Evolutionary conservation across 73 alveolate genomes (phyloP).

Genomic region (Symbiodinium natans): DNA sequence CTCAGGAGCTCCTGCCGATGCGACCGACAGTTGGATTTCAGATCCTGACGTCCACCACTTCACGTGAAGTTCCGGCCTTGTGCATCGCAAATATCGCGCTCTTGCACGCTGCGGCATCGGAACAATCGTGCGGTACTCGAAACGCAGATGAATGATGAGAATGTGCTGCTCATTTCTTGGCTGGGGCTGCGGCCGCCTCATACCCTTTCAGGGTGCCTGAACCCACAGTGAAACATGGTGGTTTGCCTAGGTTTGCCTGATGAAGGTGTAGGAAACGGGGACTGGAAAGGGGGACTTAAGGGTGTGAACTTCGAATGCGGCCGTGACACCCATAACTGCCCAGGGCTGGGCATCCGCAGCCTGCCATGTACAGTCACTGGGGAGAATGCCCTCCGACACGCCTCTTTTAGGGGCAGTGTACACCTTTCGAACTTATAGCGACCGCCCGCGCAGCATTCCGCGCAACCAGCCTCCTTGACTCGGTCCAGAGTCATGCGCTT

Average conservation of each 20-base stretch:
- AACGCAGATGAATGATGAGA: not conserved
- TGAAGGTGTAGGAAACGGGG: too few species aligned
- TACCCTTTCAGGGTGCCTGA: slow-evolving; percentile 52
- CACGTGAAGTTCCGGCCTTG: slow-evolving; percentile 79
- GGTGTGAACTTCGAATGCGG: not conserved
- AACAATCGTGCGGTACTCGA: too few species aligned
- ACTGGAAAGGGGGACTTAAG: too few species aligned
- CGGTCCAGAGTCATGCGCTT: slow-evolving; percentile 91
- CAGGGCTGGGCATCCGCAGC: slow-evolving; percentile 88
- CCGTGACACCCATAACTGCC: slow-evolving; percentile 42
- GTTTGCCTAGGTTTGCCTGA: too few species aligned
- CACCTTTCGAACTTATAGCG: too few species aligned
- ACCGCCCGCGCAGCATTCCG: too few species aligned
- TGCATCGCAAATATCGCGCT: not conserved
- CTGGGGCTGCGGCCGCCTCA: slow-evolving; percentile 32
- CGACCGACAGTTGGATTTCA: not conserved
- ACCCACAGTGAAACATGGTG: too few species aligned
- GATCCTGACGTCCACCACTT: slow-evolving; percentile 25
- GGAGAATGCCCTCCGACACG: too few species aligned
- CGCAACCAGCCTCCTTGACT: slow-evolving; percentile 52
- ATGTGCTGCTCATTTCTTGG: not conserved
- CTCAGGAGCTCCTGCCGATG: not conserved
- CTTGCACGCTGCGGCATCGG: too few species aligned
- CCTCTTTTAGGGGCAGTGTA: too few species aligned
- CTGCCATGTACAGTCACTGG: not conserved